Evolutionary conservation across 371 early-diverging fungal genomes (phyloP).

Genomic region (Zancudomyces culisetae): DNA sequence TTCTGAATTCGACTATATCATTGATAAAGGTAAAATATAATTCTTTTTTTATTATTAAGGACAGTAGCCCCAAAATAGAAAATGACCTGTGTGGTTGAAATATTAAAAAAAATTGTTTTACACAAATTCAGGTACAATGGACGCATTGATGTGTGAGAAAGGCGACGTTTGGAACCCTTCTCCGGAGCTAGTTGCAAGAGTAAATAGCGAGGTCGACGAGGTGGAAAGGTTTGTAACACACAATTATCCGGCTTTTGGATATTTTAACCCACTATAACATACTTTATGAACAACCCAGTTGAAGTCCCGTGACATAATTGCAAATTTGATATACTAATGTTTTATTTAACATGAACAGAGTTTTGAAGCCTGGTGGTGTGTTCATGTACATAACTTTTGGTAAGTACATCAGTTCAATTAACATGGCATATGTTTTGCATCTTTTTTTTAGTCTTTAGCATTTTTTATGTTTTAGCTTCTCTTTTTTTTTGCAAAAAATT

Average conservation of each 20-base stretch:
- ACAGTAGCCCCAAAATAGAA: no score
- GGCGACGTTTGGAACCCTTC: slow-evolving; percentile 80
- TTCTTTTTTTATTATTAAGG: slow-evolving; percentile 5
- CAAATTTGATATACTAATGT: no score
- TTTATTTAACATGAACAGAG: slow-evolving; percentile 10
- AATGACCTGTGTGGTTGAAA: no score
- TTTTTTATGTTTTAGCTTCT: not conserved
- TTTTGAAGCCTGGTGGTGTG: slow-evolving; percentile 50
- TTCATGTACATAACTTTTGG: slow-evolving; percentile 81
- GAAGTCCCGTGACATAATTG: no score
- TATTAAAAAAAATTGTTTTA: not conserved
- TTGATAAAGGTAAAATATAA: slow-evolving; percentile 50
- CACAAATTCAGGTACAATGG: slow-evolving; percentile 29
- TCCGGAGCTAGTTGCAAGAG: slow-evolving; percentile 37
- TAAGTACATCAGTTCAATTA: no score
- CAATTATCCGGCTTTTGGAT: not conserved
- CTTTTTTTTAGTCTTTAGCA: not conserved
- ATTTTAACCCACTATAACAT: not conserved
- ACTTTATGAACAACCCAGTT: no score
- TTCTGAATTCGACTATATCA: slow-evolving; percentile 44
- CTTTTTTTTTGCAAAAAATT: not conserved
- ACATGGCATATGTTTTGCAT: no score
- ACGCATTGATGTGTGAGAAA: slow-evolving; percentile 62
- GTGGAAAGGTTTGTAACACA: slow-evolving; percentile 21
- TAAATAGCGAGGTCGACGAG: slow-evolving; percentile 51